phyloP scores from a whole-genome alignment of 768 basidiomycete species.

The Boletus rubroflammeus region DNA sequence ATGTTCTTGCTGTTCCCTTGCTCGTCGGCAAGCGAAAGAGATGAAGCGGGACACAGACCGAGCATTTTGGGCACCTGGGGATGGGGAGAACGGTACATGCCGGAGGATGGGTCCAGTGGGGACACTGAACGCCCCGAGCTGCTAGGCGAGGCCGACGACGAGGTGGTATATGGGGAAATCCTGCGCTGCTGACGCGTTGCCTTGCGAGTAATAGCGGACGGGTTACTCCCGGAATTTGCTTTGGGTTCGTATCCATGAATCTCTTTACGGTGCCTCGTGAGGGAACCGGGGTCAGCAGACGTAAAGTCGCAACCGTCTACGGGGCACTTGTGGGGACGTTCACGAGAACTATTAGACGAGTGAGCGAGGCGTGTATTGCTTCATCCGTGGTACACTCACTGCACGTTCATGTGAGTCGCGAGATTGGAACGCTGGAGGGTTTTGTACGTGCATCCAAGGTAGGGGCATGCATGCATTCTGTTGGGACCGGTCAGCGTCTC shows the following conservation, averaged over 20 bases:
- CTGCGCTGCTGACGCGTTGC: neutral
- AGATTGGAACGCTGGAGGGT: conserved; percentile 30
- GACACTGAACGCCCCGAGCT: neutral
- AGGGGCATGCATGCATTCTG: conserved; percentile 26
- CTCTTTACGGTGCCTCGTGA: conserved; percentile 21
- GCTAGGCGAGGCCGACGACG: neutral
- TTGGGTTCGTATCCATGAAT: conserved; percentile 20
- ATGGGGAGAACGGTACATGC: neutral
- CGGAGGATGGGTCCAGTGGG: neutral
- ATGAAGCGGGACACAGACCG: neutral
- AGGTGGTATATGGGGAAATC: conserved; percentile 1
- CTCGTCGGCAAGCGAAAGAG: neutral
- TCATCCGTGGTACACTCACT: conserved; percentile 22
- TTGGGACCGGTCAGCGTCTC: neutral
- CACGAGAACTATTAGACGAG: conserved; percentile 5
- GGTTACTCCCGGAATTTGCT: neutral
- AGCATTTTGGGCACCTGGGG: neutral
- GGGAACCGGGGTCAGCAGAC: conserved; percentile 18
- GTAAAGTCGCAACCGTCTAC: conserved; percentile 11
- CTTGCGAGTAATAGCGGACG: neutral
- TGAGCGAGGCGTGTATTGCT: neutral
- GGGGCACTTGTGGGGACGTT: conserved; percentile 16
- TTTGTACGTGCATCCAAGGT: conserved; percentile 16
- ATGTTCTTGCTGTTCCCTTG: neutral
- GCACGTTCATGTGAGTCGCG: conserved; percentile 25